A percentile compares a stretch with the other conserved stretches of the same genome.
phyloP scores from a whole-genome alignment of 2,329 filamentous ascomycete species.

The Epicoccum nigrum region DNA sequence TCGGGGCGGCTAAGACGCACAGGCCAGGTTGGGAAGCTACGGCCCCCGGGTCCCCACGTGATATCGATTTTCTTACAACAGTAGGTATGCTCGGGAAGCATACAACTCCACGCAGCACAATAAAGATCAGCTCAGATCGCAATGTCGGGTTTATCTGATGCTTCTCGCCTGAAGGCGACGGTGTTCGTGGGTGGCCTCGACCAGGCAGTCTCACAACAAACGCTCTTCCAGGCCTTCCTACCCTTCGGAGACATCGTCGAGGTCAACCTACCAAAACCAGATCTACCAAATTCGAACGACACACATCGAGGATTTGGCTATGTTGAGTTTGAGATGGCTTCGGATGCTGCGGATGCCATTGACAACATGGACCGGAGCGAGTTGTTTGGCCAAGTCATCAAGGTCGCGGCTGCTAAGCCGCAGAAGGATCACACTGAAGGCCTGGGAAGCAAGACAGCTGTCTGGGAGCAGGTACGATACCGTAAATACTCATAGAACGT shows the following conservation, averaged over 20 bases:
- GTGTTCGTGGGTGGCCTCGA: conserved; percentile 91
- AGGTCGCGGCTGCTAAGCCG: conserved; percentile 88
- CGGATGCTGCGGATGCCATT: conserved; percentile 91
- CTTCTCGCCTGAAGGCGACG: conserved; percentile 84
- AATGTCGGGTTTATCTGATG: conserved; percentile 72
- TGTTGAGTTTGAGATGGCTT: conserved; percentile 85
- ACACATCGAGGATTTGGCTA: conserved; percentile 93
- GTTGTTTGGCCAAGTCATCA: conserved; percentile 89
- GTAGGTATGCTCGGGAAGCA: conserved; percentile 2
- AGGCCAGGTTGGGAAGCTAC: conserved; percentile 26
- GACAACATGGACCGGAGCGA: conserved; percentile 99
- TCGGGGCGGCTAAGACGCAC: conserved; percentile 22
- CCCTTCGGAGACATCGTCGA: conserved; percentile 96
- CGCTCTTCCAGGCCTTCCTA: conserved; percentile 88
- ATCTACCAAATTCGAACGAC: conserved; percentile 77
- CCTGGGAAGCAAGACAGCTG: conserved; percentile 86
- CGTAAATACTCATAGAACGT: neutral
- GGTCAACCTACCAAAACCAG: conserved; percentile 86
- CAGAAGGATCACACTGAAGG: conserved; percentile 89
- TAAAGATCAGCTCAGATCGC: neutral
- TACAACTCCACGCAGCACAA: conserved; percentile 8
- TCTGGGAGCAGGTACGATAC: conserved; percentile 89
- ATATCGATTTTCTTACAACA: conserved; percentile 25
- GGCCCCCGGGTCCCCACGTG: conserved; percentile 37
- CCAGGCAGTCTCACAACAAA: conserved; percentile 73